These are phyloP conservation scores for Ceratobasidium sp. DNA, from an alignment of 1,284 basidiomycete species.

Conservation along the genomic window DNA sequence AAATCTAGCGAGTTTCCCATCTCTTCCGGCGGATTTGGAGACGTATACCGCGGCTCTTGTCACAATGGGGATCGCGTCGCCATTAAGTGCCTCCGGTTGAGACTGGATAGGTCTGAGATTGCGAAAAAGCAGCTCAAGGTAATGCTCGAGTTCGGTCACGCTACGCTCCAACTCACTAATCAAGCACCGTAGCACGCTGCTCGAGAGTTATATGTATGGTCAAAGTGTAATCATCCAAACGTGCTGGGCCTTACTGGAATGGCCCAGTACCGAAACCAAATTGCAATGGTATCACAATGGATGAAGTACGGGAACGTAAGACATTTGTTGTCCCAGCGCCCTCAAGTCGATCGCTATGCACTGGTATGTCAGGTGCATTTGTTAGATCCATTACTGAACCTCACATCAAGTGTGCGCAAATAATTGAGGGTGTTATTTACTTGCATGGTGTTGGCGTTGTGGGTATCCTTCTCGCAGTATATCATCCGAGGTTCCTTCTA, in stretches of 20 bases:
- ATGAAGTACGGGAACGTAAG: background rate
- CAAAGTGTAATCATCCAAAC: background rate
- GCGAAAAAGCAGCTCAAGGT: background rate
- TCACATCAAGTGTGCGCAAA: background rate
- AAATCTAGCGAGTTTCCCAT: background rate
- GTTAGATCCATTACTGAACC: background rate
- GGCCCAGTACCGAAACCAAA: background rate
- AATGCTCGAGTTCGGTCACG: too few relatives aligned
- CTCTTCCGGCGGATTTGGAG: constrained; percentile 1
- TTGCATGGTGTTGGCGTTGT: background rate
- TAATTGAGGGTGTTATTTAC: background rate
- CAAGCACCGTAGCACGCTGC: background rate
- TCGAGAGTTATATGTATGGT: constrained; percentile 3
- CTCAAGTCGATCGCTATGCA: background rate
- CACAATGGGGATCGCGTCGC: background rate
- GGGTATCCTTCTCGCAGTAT: background rate
- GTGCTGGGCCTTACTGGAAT: background rate
- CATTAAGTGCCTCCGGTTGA: background rate
- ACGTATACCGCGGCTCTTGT: background rate
- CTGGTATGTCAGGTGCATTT: background rate
- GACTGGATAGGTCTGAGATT: background rate
- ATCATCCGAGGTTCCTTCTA: background rate
- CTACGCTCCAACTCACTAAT: background rate
- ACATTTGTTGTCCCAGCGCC: background rate
- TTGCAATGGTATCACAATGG: constrained; percentile 8